Evolutionary conservation across 306 rosid species (phyloP).

Genomic region (Castanea crenata): DNA sequence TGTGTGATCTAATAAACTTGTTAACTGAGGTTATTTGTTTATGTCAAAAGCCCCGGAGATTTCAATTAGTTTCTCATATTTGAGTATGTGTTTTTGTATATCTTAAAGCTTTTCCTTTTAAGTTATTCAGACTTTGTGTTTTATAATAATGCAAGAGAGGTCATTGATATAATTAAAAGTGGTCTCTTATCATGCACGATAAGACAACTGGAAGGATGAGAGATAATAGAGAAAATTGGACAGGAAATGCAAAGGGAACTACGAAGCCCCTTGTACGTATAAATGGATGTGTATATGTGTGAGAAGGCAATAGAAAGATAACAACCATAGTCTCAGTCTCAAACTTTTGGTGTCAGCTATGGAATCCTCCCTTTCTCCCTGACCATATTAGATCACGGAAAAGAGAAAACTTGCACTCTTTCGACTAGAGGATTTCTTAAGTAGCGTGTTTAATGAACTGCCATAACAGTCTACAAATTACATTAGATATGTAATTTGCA

Average conservation of each 20-base stretch:
- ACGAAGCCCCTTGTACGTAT: neutral
- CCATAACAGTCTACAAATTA: neutral
- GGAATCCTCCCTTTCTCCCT: neutral
- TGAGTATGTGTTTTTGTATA: neutral
- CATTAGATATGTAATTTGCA: neutral
- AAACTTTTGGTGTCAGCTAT: too few species aligned
- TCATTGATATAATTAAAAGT: neutral
- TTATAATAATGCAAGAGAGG: neutral
- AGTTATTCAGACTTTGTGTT: neutral
- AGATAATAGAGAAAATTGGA: neutral
- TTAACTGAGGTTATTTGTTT: neutral
- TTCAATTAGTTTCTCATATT: constrained; percentile 5
- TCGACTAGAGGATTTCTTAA: neutral
- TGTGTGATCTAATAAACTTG: neutral
- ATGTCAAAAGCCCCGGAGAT: constrained; percentile 12
- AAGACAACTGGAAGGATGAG: neutral
- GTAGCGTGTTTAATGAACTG: neutral
- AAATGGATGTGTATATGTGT: neutral
- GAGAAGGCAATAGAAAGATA: neutral
- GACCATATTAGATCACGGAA: neutral
- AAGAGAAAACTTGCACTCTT: neutral
- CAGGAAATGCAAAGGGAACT: neutral
- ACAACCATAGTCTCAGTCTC: too few species aligned
- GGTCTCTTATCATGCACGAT: neutral
- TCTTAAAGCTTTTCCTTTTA: neutral